Conservation (phyloP, 1,284 basidiomycete species). For the Cutaneotrichosporon cutaneum region DNA sequence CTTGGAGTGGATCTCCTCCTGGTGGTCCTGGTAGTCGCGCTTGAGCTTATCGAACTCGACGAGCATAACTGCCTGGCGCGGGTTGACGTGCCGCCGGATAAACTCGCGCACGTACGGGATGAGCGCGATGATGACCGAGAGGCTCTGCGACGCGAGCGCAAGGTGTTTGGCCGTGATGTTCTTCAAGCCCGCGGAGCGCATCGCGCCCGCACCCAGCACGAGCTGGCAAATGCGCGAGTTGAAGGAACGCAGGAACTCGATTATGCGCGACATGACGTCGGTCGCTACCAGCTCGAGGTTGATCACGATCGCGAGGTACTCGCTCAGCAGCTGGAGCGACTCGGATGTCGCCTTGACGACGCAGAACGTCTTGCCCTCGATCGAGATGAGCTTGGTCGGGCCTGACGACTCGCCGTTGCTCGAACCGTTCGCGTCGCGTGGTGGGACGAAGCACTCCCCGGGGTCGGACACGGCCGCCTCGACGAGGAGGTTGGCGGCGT, state of each 20-base stretch:
- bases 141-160: slow-evolving; percentile 89
- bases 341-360: slow-evolving; percentile 82
- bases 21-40: slow-evolving; percentile 97
- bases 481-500: slow-evolving; percentile 69
- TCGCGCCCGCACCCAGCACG: slow-evolving; percentile 94
- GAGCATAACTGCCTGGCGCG: slow-evolving; percentile 92
- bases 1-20: slow-evolving; percentile 97
- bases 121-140: slow-evolving; percentile 91
- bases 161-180: slow-evolving; percentile 99
- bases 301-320: slow-evolving; percentile 85
- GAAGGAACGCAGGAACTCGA: slow-evolving; percentile 96
- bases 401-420: slow-evolving; percentile 6
- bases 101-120: slow-evolving; percentile 95
- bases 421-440: slow-evolving; percentile 20
- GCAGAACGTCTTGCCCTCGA: slow-evolving; percentile 81
- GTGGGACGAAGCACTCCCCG: slow-evolving; percentile 61
- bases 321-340: slow-evolving; percentile 70
- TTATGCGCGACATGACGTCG: slow-evolving; percentile 87
- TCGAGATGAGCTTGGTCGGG: slow-evolving; percentile 67
- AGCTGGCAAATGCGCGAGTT: slow-evolving; percentile 98
- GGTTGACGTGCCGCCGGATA: slow-evolving; percentile 84
- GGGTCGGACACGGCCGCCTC: slow-evolving; percentile 80
- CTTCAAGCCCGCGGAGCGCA: slow-evolving; percentile 94
- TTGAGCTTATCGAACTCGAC: slow-evolving; percentile 98
- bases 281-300: slow-evolving; percentile 86